Evolutionary conservation across 768 basidiomycete species (phyloP), one percentile per base, ranked within the genome.

Genomic region (Pisolithus sp.): DNA sequence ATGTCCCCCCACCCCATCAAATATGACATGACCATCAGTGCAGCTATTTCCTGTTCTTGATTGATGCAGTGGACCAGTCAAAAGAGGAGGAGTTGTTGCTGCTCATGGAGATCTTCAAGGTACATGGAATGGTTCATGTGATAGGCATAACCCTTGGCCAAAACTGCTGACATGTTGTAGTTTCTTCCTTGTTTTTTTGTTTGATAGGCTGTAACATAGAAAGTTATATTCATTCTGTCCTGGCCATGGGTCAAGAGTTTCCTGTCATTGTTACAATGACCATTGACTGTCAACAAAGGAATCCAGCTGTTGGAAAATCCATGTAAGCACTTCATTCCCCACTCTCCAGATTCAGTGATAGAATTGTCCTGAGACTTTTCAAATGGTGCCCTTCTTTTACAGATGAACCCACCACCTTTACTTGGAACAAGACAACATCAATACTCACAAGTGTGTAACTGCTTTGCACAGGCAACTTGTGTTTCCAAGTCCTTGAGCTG

Each of bases 1-100:
- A 53, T 42, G 46, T 76, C 74, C 0, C 69, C 70, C 72, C 71
- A 75, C 2, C 72, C 73, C 72, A 74, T 75, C 0, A 77, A 42
- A 42, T 74, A 72, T 9, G 59, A 62, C 0, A 75, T 62, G 0
- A 74, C 65, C 52, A 72, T 70, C 0, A 69, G 68, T 0, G 62
- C 72, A 15, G 69, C 66, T 9, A 41, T 5, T 18, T 41, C 39
- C 38, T 70, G 63, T 18, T 71, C 53, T 0, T 61, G 21, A 18
- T 61, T 69, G 1, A 78, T 24, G 65, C 53, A 2, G n/a, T 41
- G n/a, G 8, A 41, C n/a, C 3, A 41, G 39, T 3, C 7, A 4
- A 41, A 41, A 41, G 9, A 41, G 39, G 5, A 41, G 39, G 8
- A 41, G 8, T 8, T 6, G 1, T 4, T 41, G 39, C 7, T 41